Evolutionary conservation across 768 basidiomycete species (phyloP).

Genomic region (Suillus fuscotomentosus): DNA sequence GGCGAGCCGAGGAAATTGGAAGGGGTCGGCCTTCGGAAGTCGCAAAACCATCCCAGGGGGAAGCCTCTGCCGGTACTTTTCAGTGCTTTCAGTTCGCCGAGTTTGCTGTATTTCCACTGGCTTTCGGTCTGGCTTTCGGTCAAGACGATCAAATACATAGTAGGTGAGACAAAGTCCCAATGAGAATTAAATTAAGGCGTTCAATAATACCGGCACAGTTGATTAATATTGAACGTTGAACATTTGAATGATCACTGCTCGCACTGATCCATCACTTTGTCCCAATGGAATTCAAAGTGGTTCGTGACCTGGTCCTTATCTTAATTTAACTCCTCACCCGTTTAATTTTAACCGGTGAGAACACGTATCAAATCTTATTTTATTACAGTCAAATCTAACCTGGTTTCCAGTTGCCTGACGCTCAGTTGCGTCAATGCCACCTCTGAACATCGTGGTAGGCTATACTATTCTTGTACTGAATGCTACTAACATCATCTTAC

Average conservation of each 20-base stretch:
- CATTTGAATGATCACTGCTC: too few relatives aligned
- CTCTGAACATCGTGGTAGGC: constrained; percentile 66
- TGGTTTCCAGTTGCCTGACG: too few relatives aligned
- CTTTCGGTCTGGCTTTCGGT: neutral
- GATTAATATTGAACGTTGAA: neutral
- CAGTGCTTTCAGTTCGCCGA: too few relatives aligned
- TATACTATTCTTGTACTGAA: constrained; percentile 82
- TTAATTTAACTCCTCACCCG: too few relatives aligned
- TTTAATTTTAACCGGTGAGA: too few relatives aligned
- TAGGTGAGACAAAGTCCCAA: neutral
- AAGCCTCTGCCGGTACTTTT: too few relatives aligned
- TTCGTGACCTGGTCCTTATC: neutral
- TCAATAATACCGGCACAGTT: neutral
- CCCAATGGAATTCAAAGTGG: neutral
- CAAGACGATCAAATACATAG: neutral
- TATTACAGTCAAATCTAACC: neutral
- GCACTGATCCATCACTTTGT: neutral
- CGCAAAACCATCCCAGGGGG: too few relatives aligned
- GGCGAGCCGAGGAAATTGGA: too few relatives aligned
- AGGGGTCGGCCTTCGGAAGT: too few relatives aligned
- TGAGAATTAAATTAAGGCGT: neutral
- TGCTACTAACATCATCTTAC: constrained; percentile 85
- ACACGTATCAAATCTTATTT: neutral
- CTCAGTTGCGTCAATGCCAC: constrained; percentile 31
- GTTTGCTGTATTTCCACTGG: neutral